Base-by-base conservation (phyloP, 768 basidiomycete species). In the Lactifluus piperatus region DNA sequence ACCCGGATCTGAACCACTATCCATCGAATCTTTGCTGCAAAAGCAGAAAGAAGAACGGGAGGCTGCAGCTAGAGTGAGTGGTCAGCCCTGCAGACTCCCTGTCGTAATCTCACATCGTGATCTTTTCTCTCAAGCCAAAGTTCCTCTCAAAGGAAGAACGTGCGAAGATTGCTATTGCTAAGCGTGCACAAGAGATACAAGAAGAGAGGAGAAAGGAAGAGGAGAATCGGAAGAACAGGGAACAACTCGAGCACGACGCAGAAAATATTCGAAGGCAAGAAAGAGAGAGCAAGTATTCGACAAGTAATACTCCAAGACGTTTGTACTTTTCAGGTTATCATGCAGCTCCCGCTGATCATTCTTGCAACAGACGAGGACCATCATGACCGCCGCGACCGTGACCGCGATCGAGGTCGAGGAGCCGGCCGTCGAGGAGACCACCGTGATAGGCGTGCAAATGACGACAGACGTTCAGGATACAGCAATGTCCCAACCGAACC, bases 131-230 rank as follows among this genome's bases (percentile, higher is more conserved):
- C 50, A 57, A 97, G 94, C 95, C 95, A 36, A 95, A 84, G 72
- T 98, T 98, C 76, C 77, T 98, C 14, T 83, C 90, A 2, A 98
- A 91, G 73, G 91, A 94, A 64, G 90, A 97, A 67, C 83, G 95
- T 50, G 91, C 91, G 18, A 83, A 83, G 68, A 73, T 97, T 36
- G 95, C 95, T 3, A 88, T 97, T 60, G 84, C 86, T 16, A 89
- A 91, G 66, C 85, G 95, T 14, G 81, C 85, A 20, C 81, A 87
- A 58, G 94, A 97, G 69, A 86, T 97, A 41, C 79, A 75, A 51
- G 83, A 83, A 45, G 81, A 91, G 67, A 84, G 78, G 60, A 83
- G 81, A 55, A 79, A 76, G 50, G 85, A 86, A 20, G 87, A 91
- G 47, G 73, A 73, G 6, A 59, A 82, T 5, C 78, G 77, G 62